Evolutionary conservation across 805 yeast species (phyloP), one percentile per base, ranked within the genome.

Genomic region (Pichia scutulata): DNA sequence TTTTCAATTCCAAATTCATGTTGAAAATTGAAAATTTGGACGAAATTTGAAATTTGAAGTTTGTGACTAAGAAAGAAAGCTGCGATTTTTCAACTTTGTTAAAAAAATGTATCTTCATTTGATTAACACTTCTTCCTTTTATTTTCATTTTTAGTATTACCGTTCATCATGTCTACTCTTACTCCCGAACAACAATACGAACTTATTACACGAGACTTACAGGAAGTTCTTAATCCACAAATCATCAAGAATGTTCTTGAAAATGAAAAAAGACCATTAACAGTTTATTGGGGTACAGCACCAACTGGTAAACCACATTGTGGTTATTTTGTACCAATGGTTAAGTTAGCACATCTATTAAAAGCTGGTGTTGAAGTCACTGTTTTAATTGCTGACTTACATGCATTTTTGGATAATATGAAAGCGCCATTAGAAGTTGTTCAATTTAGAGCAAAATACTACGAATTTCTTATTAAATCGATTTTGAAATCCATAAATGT

Each of bases 281-380:
- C 81, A 62, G 71, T 93, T 63, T 93, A 93, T 80, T 93, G 97
- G 98, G 99, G 99, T 58, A 90, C 98, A 21, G 99, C 99, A 8
- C 98, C 99, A 53, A 93, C 99, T 5, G 99, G 99, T 48, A 87
- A 81, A 70, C 97, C 98, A 43, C 99, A 93, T 71, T 90, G 97
- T 73, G 99, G 98, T 47, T 93, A 93, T 77, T 89, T 93, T 64
- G 99, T 93, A 39, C 93, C 98, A 48, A 92, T 93, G 98, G 85
- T 95, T 54, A 92, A 93, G 69, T 71, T 93, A 59, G 98, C 98
- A 2, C 90, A 93, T 67, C 89, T 92, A 67, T 77, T 93, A 68
- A 84, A 82, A 62, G 99, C 99, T 18, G 99, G 98, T 13, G 89
- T 96, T 73, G 93, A 89, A 64, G 95, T 93, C 41, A 89, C 82